Conservation (phyloP, 2,329 filamentous ascomycete genomes). For the Uncinocarpus reesii region DNA sequence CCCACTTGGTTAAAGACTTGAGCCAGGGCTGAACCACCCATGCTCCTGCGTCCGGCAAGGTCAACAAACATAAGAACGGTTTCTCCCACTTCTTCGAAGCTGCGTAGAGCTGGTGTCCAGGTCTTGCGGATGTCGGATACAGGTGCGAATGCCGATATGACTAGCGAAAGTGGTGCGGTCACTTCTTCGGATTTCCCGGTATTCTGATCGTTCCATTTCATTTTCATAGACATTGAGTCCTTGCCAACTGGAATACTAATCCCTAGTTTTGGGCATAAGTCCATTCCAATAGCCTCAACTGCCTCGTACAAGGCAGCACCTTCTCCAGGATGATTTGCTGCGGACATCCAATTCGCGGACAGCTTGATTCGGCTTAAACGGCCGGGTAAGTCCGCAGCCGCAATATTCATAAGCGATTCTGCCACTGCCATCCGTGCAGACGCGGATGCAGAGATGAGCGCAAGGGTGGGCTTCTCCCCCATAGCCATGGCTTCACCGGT, state of each 20-base stretch:
- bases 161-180: slow-evolving; percentile 79
- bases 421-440: slow-evolving; percentile 95
- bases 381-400: slow-evolving; percentile 63
- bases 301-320: slow-evolving; percentile 87
- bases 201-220: slow-evolving; percentile 71
- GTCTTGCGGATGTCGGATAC: slow-evolving; percentile 75
- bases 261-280: slow-evolving; percentile 79
- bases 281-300: slow-evolving; percentile 84
- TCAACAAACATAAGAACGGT: slow-evolving; percentile 85
- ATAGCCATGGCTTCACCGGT: slow-evolving; percentile 96
- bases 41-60: slow-evolving; percentile 68
- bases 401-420: slow-evolving; percentile 86
- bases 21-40: slow-evolving; percentile 84
- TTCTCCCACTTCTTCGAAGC: slow-evolving; percentile 78
- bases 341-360: slow-evolving; percentile 98
- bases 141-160: slow-evolving; percentile 81
- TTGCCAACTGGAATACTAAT: slow-evolving; percentile 94
- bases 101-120: slow-evolving; percentile 83
- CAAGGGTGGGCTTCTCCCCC: slow-evolving; percentile 83
- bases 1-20: slow-evolving; percentile 83
- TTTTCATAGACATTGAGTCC: slow-evolving; percentile 98
- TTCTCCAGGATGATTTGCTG: slow-evolving; percentile 85
- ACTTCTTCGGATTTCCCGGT: slow-evolving; percentile 66
- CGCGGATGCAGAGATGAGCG: slow-evolving; percentile 77
- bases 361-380: slow-evolving; percentile 71